These are phyloP conservation scores for Elsinoe batatas DNA, from an alignment of 2,329 filamentous ascomycete genomes.

Conservation along the genomic window DNA sequence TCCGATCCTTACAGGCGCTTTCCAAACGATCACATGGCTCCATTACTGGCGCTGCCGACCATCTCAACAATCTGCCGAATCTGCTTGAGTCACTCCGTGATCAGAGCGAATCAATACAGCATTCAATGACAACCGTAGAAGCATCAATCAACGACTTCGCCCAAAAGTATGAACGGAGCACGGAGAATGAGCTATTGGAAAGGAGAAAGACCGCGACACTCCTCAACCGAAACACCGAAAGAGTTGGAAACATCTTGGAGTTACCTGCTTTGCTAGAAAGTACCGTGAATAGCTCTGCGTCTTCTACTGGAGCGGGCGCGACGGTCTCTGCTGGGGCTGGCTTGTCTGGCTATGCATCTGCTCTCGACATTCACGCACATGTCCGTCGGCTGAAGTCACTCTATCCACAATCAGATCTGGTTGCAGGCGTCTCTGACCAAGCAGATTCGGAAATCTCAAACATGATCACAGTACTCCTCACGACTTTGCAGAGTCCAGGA, in stretches of 20 bases:
- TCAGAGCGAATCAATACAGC: conserved; percentile 56
- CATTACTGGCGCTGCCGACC: conserved; percentile 70
- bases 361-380: conserved; percentile 85
- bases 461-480: conserved; percentile 76
- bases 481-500: conserved; percentile 62
- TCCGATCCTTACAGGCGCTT: conserved; percentile 75
- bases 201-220: conserved; percentile 70
- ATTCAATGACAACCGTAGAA: conserved; percentile 70
- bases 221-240: conserved; percentile 76
- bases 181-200: conserved; percentile 53
- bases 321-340: conserved; percentile 32
- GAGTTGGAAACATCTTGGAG: conserved; percentile 82
- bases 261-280: conserved; percentile 77
- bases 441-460: conserved; percentile 80
- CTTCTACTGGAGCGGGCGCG: conserved; percentile 26
- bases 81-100: conserved; percentile 61
- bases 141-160: conserved; percentile 70
- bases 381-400: conserved; percentile 76
- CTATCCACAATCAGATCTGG: conserved; percentile 68
- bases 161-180: conserved; percentile 66
- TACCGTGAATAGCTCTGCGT: conserved; percentile 53
- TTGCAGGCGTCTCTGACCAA: conserved; percentile 62
- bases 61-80: conserved; percentile 62
- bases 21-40: conserved; percentile 82
- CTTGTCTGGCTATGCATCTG: conserved; percentile 61